These are phyloP conservation scores for Cinnamomum micranthum DNA, from an alignment of 164 flowering plant species.

Conservation along the genomic window DNA sequence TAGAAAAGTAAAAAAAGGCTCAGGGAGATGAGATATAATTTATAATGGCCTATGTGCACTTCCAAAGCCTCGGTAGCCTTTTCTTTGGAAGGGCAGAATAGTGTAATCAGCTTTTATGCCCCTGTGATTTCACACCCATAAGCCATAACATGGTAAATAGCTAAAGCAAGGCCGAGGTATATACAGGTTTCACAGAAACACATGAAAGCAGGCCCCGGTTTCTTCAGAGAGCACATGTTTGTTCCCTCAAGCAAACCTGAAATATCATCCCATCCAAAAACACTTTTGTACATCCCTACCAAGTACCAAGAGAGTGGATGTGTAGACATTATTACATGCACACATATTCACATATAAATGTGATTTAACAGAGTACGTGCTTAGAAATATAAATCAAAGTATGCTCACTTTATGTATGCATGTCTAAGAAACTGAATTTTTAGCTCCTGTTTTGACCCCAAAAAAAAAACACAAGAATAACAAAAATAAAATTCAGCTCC, in stretches of 20 bases:
- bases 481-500: conserved; percentile 8
- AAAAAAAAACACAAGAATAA: not conserved
- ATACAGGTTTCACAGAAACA: not conserved
- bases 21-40: not conserved
- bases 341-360: not conserved
- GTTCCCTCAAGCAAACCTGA: not conserved
- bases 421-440: not conserved
- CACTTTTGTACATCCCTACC: not conserved
- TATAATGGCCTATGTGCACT: not conserved
- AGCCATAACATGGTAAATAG: not conserved
- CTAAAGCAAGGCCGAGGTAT: not conserved
- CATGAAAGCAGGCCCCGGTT: not conserved
- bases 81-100: not conserved
- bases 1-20: not conserved
- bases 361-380: not conserved
- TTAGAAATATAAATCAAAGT: not conserved
- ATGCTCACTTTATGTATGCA: not conserved
- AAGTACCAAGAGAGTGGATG: not conserved
- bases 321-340: not conserved
- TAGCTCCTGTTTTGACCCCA: not conserved
- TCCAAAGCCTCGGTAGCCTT: not conserved
- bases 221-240: not conserved
- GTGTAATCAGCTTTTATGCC: not conserved
- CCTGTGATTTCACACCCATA: not conserved
- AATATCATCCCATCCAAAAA: not conserved